These are phyloP conservation scores for Mrakia gelida DNA, from an alignment of 768 basidiomycete genomes.

Conservation along the genomic window DNA sequence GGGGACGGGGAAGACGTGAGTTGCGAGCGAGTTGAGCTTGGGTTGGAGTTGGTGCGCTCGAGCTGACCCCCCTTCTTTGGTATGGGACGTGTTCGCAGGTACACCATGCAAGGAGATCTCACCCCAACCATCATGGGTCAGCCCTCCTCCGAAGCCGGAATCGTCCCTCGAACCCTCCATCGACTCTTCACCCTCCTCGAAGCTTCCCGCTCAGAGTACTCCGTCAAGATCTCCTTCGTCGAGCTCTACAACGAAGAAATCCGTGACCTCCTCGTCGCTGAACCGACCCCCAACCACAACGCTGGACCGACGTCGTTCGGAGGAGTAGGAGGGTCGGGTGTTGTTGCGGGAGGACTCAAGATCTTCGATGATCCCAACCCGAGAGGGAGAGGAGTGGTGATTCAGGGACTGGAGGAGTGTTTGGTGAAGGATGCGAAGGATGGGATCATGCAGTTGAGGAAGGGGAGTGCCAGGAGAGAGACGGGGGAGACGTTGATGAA, in stretches of 20 bases:
- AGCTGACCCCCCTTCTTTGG: neutral
- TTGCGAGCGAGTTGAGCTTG: neutral
- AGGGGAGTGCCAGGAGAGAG: slow-evolving; percentile 85
- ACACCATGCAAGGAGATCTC: slow-evolving; percentile 97
- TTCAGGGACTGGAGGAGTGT: slow-evolving; percentile 90
- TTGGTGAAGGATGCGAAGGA: slow-evolving; percentile 75
- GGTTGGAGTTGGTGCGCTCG: neutral
- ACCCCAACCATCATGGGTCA: slow-evolving; percentile 63
- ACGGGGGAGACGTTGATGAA: slow-evolving; percentile 97
- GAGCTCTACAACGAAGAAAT: slow-evolving; percentile 99
- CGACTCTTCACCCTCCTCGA: slow-evolving; percentile 86
- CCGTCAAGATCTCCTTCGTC: slow-evolving; percentile 87
- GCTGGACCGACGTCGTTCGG: neutral
- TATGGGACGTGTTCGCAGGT: no score
- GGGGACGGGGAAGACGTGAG: slow-evolving; percentile 96
- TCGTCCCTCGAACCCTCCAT: slow-evolving; percentile 90
- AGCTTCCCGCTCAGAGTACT: slow-evolving; percentile 62
- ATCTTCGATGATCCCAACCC: slow-evolving; percentile 90
- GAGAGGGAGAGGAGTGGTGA: slow-evolving; percentile 68
- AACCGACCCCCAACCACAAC: slow-evolving; percentile 51
- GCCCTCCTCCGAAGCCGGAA: slow-evolving; percentile 83
- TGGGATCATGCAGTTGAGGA: slow-evolving; percentile 75
- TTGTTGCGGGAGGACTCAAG: slow-evolving; percentile 56
- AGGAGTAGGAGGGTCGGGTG: slow-evolving; percentile 15
- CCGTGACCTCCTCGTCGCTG: slow-evolving; percentile 79